These are phyloP conservation scores for Herpetospermum pedunculosum DNA, from an alignment of 306 rosid genomes.

Conservation along the genomic window DNA sequence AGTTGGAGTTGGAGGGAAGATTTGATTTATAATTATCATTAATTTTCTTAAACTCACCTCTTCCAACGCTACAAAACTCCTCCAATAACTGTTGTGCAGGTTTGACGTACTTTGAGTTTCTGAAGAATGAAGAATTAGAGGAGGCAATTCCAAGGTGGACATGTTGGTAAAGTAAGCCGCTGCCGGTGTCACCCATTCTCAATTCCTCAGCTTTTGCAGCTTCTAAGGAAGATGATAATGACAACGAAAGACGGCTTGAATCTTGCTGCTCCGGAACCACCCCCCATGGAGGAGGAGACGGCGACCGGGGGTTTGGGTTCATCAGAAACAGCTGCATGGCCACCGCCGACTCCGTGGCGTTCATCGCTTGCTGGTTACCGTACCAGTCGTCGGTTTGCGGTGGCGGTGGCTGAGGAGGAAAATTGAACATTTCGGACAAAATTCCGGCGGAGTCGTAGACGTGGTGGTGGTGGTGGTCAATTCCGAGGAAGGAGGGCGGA, in stretches of 20 bases:
- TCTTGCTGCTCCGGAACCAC: background rate
- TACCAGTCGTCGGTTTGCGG: conserved; percentile 52
- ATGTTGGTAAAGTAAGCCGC: too few species aligned
- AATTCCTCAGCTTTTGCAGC: conserved; percentile 13
- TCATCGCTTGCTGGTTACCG: conserved; percentile 34
- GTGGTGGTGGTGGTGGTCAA: conserved; percentile 52
- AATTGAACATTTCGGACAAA: conserved; percentile 89
- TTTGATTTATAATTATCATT: background rate
- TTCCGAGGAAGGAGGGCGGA: conserved; percentile 42
- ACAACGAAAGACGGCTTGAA: conserved; percentile 8
- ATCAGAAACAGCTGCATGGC: conserved; percentile 96
- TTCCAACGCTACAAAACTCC: conserved; percentile 19
- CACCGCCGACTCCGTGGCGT: conserved; percentile 75
- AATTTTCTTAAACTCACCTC: conserved; percentile 9
- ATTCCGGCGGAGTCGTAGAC: conserved; percentile 70
- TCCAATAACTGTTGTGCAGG: conserved; percentile 12
- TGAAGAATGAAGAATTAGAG: conserved; percentile 3
- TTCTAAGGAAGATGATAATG: conserved; percentile 9
- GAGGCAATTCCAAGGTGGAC: too few species aligned
- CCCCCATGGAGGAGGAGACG: conserved; percentile 43
- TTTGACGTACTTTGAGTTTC: conserved; percentile 14
- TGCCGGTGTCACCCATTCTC: too few species aligned
- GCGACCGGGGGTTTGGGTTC: conserved; percentile 72
- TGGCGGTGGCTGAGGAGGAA: conserved; percentile 26
- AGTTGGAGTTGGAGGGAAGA: background rate